Evolutionary conservation across 805 yeast genomes (phyloP).

Genomic region (Schizosaccharomyces cryophilus): DNA sequence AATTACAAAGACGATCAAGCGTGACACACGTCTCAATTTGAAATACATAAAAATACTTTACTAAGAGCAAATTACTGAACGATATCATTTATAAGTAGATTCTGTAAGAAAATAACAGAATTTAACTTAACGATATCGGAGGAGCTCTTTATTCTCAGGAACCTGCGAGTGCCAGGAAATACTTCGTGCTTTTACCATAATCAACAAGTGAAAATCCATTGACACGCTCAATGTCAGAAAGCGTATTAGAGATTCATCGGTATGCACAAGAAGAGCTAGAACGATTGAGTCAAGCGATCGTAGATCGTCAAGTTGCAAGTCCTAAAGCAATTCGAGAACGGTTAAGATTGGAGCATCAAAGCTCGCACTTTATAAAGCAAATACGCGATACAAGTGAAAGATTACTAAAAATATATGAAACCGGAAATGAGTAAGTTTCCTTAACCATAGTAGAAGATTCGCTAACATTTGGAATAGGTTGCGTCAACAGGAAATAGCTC

Average conservation of each 20-base stretch:
- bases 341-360: constrained; percentile 30
- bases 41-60: too few species aligned
- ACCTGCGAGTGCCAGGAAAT: too few species aligned
- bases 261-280: constrained; percentile 25
- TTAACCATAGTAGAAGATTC: background rate
- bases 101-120: too few species aligned
- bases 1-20: too few species aligned
- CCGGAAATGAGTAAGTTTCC: background rate
- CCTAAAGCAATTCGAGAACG: constrained; percentile 6
- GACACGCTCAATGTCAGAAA: constrained; percentile 2
- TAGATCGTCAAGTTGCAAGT: constrained; percentile 25
- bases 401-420: constrained; percentile 5
- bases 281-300: constrained; percentile 38
- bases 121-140: too few species aligned
- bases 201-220: too few species aligned
- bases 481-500: constrained; percentile 6
- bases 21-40: too few species aligned
- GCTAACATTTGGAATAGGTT: constrained; percentile 5
- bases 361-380: constrained; percentile 25
- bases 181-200: too few species aligned
- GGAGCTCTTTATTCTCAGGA: too few species aligned
- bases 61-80: too few species aligned
- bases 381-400: constrained; percentile 17
- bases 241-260: constrained; percentile 8
- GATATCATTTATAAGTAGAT: too few species aligned